phyloP scores from a whole-genome alignment of 495 filamentous ascomycete species.

The Xylaria bambusicola region DNA sequence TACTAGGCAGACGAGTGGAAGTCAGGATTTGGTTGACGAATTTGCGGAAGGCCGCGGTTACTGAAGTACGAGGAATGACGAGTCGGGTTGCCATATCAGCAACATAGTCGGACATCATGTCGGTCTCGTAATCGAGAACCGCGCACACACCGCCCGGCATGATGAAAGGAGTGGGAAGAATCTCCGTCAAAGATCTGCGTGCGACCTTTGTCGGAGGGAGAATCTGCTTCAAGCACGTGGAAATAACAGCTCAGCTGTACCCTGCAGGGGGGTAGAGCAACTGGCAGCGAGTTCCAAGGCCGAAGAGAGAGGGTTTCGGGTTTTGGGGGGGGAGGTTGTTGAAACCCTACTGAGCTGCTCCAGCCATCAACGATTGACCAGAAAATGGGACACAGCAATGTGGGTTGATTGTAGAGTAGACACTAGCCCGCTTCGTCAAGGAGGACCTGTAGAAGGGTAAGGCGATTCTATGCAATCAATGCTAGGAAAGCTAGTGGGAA shows the following conservation, averaged over 20 bases:
- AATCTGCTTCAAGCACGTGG: constrained; percentile 49
- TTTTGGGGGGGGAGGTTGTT: constrained; percentile 24
- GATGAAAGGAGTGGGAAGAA: constrained; percentile 31
- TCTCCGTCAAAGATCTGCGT: constrained; percentile 32
- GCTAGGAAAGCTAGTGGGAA: background rate
- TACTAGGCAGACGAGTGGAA: constrained; percentile 91
- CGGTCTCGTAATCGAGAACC: constrained; percentile 98
- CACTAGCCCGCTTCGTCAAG: background rate
- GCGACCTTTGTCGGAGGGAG: constrained; percentile 25
- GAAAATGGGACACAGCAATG: background rate
- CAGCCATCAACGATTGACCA: constrained; percentile 43
- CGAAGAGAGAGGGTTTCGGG: constrained; percentile 41
- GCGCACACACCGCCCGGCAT: constrained; percentile 87
- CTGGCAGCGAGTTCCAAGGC: constrained; percentile 38
- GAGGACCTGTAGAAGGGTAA: background rate
- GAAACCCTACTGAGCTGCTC: constrained; percentile 42
- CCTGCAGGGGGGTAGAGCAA: constrained; percentile 23
- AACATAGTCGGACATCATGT: constrained; percentile 97
- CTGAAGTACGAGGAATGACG: constrained; percentile 65
- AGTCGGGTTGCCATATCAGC: constrained; percentile 86
- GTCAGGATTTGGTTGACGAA: constrained; percentile 93
- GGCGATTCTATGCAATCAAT: background rate
- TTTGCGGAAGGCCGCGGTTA: constrained; percentile 83
- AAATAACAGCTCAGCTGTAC: constrained; percentile 30
- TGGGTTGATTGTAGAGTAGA: background rate